Base-by-base conservation (phyloP, 192 early-diverging fungal species). In the Diversispora epigaea region DNA sequence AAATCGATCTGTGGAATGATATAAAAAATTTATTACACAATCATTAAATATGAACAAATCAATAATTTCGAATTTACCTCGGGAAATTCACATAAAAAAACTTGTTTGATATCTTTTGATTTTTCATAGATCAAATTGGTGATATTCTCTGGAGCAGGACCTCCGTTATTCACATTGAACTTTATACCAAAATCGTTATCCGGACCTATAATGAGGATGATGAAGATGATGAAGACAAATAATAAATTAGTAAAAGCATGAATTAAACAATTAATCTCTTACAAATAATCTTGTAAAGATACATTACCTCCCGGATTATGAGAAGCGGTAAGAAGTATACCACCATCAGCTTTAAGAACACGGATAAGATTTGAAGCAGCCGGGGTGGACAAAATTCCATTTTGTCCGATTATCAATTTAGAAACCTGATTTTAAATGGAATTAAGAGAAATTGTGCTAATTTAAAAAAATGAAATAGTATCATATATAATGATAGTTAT, bases 111-210 rank as follows among this genome's bases (percentile, higher is more conserved):
- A 40, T 85, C 82, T 79, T 92, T 91, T 15, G 95, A 89, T 63
- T 91, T 87, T 74, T 89, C 86, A 84, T 94, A 96, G 64, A 99
- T 97, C 71, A 88, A 89, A 80, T 99, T 90, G 3, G 97, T 99
- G 56, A 99, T 90, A n/a, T 80, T 78, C 80, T 99, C 97, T 12
- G 97, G 96, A 40, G 97, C 97, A 21, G 97, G 95, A 39, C 95
- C 97, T 61, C 97, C 97, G 81, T 97, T 99, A 86, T 87, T 84
- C 75, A 91, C 91, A 84, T 99, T 99, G 84, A 94, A 99, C 84
- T 99, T 99, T 82, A 99, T 96, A 64, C 97, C 97, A 89, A 99
- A 99, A 82, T 99, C 97, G 76, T 94, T 92, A 43, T 95, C 86
- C 39, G 97, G 97, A 61, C 97, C 81, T 83, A 55, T 54, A 60